Conservation (phyloP, 2,329 filamentous ascomycete genomes). For the Ascomycota sp. region DNA sequence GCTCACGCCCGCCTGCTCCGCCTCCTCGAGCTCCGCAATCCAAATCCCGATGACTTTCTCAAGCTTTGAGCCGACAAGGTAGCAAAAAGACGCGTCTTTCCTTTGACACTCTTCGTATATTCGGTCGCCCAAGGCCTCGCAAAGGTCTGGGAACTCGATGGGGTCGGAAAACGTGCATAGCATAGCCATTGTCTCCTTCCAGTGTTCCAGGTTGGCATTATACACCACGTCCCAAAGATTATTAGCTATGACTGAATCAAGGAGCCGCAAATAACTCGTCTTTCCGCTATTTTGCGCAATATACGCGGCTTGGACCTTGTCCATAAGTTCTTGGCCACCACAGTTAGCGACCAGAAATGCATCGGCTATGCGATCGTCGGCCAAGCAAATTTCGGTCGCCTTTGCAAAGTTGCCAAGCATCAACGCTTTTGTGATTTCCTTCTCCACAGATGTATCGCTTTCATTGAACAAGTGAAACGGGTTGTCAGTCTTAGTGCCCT, state of each 20-base stretch:
- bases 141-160: conserved; percentile 81
- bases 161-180: conserved; percentile 90
- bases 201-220: conserved; percentile 79
- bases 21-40: conserved; percentile 74
- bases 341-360: conserved; percentile 97
- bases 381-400: conserved; percentile 72
- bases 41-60: conserved; percentile 95
- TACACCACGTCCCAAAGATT: conserved; percentile 97
- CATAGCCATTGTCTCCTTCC: conserved; percentile 94
- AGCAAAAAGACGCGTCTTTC: conserved; percentile 93
- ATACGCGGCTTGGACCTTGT: conserved; percentile 85
- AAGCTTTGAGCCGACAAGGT: conserved; percentile 82
- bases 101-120: conserved; percentile 58
- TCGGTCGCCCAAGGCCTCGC: conserved; percentile 82
- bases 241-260: conserved; percentile 84
- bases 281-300: conserved; percentile 62
- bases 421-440: conserved; percentile 67
- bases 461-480: conserved; percentile 81
- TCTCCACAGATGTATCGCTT: conserved; percentile 66
- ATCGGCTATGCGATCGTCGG: conserved; percentile 79
- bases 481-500: conserved; percentile 81
- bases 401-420: conserved; percentile 82
- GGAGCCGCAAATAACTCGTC: conserved; percentile 78
- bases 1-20: conserved; percentile 55
- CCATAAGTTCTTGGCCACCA: conserved; percentile 77